These are phyloP conservation scores for Seiridium unicorne DNA, from an alignment of 2,329 filamentous ascomycete genomes.

Conservation along the genomic window DNA sequence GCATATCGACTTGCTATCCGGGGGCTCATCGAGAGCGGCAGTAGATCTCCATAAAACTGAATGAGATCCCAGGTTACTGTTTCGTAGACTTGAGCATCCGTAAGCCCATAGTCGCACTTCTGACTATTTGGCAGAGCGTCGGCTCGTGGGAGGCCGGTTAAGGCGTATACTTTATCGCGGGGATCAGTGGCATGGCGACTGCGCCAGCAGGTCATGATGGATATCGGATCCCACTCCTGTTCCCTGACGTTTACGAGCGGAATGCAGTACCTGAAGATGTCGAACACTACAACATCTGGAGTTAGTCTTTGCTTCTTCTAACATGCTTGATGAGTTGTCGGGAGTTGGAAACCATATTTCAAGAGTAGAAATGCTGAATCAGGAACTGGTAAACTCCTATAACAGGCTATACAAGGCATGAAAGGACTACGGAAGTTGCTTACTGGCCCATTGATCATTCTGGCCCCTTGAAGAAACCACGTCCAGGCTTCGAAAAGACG, in stretches of 20 bases:
- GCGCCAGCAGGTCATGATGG: neutral
- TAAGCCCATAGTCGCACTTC: slow-evolving; percentile 1
- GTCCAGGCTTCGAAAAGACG: neutral
- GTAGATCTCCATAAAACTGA: neutral
- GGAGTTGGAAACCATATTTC: no score
- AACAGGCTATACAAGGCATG: no score
- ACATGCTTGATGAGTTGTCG: no score
- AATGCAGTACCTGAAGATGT: neutral
- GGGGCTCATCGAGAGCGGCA: neutral
- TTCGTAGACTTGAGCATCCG: neutral
- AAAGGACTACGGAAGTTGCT: no score
- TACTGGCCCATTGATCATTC: neutral
- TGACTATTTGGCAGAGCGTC: neutral
- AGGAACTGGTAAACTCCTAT: no score
- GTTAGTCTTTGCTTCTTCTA: no score
- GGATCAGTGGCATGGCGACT: neutral
- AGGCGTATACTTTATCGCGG: neutral
- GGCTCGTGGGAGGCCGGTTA: neutral
- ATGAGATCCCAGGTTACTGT: neutral
- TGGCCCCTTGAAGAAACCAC: neutral
- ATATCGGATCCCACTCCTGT: neutral
- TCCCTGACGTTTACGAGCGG: neutral
- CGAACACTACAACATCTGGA: neutral
- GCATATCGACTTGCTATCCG: neutral
- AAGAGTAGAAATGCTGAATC: no score